Evolutionary conservation across 2,329 filamentous ascomycete species (phyloP).

Genomic region (Ilyonectria mors-panacis): DNA sequence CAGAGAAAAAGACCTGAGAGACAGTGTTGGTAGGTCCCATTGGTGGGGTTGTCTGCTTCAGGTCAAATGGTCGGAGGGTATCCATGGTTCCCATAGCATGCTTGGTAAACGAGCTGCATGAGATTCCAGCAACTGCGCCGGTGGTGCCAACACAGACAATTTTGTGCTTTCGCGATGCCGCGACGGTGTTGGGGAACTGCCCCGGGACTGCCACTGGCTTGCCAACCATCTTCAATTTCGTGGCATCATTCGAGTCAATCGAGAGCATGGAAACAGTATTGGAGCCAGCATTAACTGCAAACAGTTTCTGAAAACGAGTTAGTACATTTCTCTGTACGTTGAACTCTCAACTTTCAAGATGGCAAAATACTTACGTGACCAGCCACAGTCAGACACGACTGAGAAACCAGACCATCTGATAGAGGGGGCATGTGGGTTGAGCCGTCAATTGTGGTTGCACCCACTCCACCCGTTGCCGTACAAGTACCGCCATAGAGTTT

Average conservation of each 20-base stretch:
- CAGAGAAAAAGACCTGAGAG: conserved; percentile 73
- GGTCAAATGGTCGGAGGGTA: conserved; percentile 60
- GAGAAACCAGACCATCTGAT: conserved; percentile 67
- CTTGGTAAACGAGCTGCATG: conserved; percentile 58
- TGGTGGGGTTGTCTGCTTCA: conserved; percentile 72
- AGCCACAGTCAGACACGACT: conserved; percentile 64
- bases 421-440: conserved; percentile 55
- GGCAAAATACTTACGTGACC: conserved; percentile 60
- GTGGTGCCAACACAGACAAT: conserved; percentile 64
- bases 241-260: conserved; percentile 59
- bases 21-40: conserved; percentile 71
- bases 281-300: conserved; percentile 68
- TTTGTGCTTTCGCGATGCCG: conserved; percentile 59
- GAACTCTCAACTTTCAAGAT: neutral
- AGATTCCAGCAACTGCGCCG: conserved; percentile 61
- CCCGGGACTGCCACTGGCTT: conserved; percentile 60
- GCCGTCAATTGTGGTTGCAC: conserved; percentile 58
- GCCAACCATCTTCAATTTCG: conserved; percentile 61
- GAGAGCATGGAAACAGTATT: conserved; percentile 66
- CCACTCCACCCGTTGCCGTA: conserved; percentile 64
- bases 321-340: neutral
- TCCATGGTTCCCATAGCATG: conserved; percentile 61
- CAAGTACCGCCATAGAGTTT: conserved; percentile 59
- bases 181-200: conserved; percentile 68
- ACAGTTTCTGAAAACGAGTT: conserved; percentile 59